Percentiles rank a stretch among this genome's conserved stretches.
Conservation (phyloP, 2,329 filamentous ascomycete genomes). For the Diaporthe batatas region DNA sequence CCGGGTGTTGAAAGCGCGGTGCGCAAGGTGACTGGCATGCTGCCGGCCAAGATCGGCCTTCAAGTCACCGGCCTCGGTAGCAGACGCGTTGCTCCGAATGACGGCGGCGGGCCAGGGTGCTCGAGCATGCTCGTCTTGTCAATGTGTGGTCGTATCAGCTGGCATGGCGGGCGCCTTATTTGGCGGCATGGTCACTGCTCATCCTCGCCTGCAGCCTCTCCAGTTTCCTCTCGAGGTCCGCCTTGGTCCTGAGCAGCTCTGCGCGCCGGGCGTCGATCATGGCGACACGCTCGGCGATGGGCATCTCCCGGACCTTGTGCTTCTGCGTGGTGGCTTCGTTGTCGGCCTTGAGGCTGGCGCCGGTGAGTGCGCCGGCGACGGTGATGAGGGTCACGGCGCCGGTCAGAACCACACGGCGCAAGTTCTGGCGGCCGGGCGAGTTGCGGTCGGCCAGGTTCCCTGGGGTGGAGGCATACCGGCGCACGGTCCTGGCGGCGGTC, state of each 20-base stretch:
- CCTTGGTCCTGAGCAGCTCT: slow-evolving; percentile 46
- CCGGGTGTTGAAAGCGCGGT: not conserved
- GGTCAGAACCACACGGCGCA: slow-evolving; percentile 46
- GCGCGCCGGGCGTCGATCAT: slow-evolving; percentile 48
- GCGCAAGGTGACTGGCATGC: not conserved
- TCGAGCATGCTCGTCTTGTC: not conserved
- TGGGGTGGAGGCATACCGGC: slow-evolving; percentile 24
- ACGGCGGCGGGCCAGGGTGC: not conserved
- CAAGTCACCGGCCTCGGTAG: not conserved
- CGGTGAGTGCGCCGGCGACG: slow-evolving; percentile 50
- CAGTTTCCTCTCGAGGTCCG: slow-evolving; percentile 51
- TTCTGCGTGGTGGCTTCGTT: slow-evolving; percentile 36
- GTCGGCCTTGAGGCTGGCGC: slow-evolving; percentile 51
- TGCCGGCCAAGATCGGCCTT: not conserved
- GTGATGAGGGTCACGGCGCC: slow-evolving; percentile 49
- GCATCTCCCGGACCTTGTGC: slow-evolving; percentile 47
- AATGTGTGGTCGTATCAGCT: not conserved
- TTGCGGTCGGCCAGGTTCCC: not conserved
- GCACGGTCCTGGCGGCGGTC: slow-evolving; percentile 5
- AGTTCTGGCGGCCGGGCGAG: slow-evolving; percentile 36
- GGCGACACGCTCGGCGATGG: slow-evolving; percentile 49
- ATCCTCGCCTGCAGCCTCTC: slow-evolving; percentile 48
- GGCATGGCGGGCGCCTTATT: slow-evolving; percentile 20
- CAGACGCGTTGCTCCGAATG: not conserved
- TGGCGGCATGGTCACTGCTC: slow-evolving; percentile 25